Percentiles rank a stretch among this genome's conserved stretches.
These are phyloP conservation scores for Moelleriella libera DNA, from an alignment of 2,329 filamentous ascomycete species.

Conservation along the genomic window DNA sequence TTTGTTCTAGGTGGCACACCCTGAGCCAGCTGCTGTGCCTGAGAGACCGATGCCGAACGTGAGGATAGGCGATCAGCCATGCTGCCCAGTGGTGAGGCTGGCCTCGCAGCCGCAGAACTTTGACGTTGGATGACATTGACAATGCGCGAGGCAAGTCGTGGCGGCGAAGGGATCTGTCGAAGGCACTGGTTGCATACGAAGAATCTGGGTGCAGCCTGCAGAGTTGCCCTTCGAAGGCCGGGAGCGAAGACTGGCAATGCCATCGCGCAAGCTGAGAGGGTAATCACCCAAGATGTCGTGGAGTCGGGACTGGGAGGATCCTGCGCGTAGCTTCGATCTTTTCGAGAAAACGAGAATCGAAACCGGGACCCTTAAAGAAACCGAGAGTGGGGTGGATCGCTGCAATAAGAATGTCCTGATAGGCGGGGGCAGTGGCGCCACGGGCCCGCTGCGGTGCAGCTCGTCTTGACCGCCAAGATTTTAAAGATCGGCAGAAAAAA, in stretches of 20 bases:
- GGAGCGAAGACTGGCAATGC: conserved; percentile 28
- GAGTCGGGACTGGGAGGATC: too few species aligned
- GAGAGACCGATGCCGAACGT: conserved; percentile 7
- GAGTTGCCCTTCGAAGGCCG: conserved; percentile 24
- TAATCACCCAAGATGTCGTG: too few species aligned
- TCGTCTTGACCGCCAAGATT: conserved; percentile 15
- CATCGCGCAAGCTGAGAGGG: not conserved
- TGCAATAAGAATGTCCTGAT: conserved; percentile 13
- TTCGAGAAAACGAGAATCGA: too few species aligned
- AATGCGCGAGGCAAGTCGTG: conserved; percentile 21
- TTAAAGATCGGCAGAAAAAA: conserved; percentile 16
- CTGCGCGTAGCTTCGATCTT: too few species aligned
- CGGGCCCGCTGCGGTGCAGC: conserved; percentile 5
- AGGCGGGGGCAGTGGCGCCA: conserved; percentile 11
- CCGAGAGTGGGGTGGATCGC: not conserved
- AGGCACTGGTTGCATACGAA: conserved; percentile 37
- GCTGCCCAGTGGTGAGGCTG: conserved; percentile 13
- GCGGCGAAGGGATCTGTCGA: conserved; percentile 13
- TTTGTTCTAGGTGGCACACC: conserved; percentile 45
- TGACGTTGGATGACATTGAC: conserved; percentile 24
- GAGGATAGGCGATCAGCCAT: conserved; percentile 13
- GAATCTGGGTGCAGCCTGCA: conserved; percentile 23
- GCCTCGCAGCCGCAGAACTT: conserved; percentile 19
- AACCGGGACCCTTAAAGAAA: not conserved
- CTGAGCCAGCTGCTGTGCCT: conserved; percentile 13